Conservation (phyloP, 768 basidiomycete genomes). For the Leccinellum albellum region DNA sequence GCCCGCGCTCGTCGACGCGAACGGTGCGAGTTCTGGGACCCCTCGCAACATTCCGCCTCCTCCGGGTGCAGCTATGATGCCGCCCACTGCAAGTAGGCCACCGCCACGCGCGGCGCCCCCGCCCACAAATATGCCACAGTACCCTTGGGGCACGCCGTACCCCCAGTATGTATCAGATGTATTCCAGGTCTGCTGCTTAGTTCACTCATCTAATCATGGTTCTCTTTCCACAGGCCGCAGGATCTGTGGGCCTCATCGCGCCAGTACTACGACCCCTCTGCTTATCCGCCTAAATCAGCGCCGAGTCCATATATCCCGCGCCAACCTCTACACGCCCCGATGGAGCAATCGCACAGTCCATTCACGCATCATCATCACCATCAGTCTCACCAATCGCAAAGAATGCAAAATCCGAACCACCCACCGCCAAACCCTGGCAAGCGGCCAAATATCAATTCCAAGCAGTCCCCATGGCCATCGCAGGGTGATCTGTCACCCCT, state of each 20-base stretch:
- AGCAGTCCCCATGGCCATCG: slow-evolving; percentile 12
- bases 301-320: slow-evolving; percentile 32
- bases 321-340: slow-evolving; percentile 14
- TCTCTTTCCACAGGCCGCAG: slow-evolving; percentile 14
- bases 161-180: slow-evolving; percentile 9
- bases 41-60: slow-evolving; percentile 25
- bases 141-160: slow-evolving; percentile 15
- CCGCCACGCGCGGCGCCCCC: slow-evolving; percentile 9
- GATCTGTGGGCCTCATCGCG: slow-evolving; percentile 10
- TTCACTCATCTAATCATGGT: not conserved
- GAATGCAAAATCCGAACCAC: not conserved
- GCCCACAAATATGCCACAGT: not conserved
- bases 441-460: slow-evolving; percentile 2
- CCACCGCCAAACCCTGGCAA: not conserved
- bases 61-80: slow-evolving; percentile 14
- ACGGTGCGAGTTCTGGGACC: not conserved
- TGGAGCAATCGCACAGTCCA: slow-evolving; percentile 9
- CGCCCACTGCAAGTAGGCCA: slow-evolving; percentile 2
- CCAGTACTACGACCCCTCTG: not conserved
- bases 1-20: slow-evolving; percentile 25
- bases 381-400: slow-evolving; percentile 4
- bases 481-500: slow-evolving; percentile 21
- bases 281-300: slow-evolving; percentile 15
- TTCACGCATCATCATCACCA: slow-evolving; percentile 1
- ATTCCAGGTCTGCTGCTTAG: not conserved